Evolutionary conservation across 129 eudicot genomes (phyloP).

Genomic region (Centaurea solstitialis): DNA sequence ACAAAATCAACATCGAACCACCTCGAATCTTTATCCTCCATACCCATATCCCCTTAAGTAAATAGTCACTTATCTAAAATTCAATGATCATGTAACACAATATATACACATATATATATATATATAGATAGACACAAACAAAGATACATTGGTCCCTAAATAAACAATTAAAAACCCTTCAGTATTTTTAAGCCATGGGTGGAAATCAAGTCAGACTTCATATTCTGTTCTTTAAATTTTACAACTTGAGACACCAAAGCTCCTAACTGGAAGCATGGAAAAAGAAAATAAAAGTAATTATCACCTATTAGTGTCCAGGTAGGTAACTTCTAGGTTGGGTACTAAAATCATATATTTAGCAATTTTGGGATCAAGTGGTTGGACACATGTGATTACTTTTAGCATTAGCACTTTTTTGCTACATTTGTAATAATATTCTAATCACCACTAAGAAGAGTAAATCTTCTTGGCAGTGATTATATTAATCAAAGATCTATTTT

Average conservation of each 20-base stretch:
- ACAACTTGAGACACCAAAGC: conserved; percentile 15
- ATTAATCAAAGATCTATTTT: conserved; percentile 12
- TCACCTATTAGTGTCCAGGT: background rate
- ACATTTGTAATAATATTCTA: conserved; percentile 21
- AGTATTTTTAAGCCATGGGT: conserved; percentile 8
- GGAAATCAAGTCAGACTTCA: conserved; percentile 20
- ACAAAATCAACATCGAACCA: conserved; percentile 52
- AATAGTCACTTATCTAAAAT: conserved; percentile 8
- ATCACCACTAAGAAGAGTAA: conserved; percentile 20
- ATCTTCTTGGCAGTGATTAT: conserved; percentile 1
- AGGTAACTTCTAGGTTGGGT: conserved; percentile 20
- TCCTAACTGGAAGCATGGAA: background rate
- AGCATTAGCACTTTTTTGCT: conserved; percentile 19
- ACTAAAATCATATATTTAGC: conserved; percentile 10
- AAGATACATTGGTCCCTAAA: background rate
- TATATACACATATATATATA: background rate
- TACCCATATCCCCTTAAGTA: background rate
- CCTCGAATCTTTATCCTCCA: conserved; percentile 26
- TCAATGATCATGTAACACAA: conserved; percentile 19
- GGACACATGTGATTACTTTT: conserved; percentile 33
- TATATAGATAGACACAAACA: background rate
- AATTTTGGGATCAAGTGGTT: conserved; percentile 11
- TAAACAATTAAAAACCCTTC: conserved; percentile 6
- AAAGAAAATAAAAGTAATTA: background rate
- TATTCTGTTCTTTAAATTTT: background rate